Evolutionary conservation across 2,329 filamentous ascomycete genomes (phyloP).

Genomic region (Scopulariopsis brevicaulis): DNA sequence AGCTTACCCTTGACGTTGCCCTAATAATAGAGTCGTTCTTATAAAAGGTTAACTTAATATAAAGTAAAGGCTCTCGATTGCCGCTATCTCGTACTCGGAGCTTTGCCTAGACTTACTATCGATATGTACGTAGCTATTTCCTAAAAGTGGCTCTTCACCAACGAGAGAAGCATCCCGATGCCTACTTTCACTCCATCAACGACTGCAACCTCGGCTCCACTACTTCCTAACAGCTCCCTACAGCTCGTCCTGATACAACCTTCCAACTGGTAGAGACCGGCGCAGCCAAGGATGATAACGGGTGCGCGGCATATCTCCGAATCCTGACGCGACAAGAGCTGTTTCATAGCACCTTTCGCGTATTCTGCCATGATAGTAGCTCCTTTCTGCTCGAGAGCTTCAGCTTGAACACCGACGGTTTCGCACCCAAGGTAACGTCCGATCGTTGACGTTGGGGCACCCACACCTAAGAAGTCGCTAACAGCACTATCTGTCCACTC

Average conservation of each 20-base stretch:
- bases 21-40: too few species aligned
- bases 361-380: not conserved
- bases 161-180: not conserved
- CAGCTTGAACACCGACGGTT: not conserved
- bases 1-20: too few species aligned
- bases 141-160: not conserved
- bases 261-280: not conserved
- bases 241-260: not conserved
- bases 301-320: not conserved
- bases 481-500: not conserved
- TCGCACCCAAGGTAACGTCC: not conserved
- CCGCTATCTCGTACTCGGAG: too few species aligned
- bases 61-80: too few species aligned
- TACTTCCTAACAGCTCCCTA: not conserved
- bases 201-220: not conserved
- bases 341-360: not conserved
- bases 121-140: not conserved
- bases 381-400: not conserved
- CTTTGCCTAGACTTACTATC: too few species aligned
- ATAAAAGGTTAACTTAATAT: too few species aligned
- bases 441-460: not conserved
- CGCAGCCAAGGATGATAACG: not conserved
- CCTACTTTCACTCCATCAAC: not conserved
- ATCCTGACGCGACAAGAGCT: not conserved
- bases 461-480: not conserved